Evolutionary conservation across 2,329 filamentous ascomycete species (phyloP).

Genomic region (Dryadomyces sulphureus): DNA sequence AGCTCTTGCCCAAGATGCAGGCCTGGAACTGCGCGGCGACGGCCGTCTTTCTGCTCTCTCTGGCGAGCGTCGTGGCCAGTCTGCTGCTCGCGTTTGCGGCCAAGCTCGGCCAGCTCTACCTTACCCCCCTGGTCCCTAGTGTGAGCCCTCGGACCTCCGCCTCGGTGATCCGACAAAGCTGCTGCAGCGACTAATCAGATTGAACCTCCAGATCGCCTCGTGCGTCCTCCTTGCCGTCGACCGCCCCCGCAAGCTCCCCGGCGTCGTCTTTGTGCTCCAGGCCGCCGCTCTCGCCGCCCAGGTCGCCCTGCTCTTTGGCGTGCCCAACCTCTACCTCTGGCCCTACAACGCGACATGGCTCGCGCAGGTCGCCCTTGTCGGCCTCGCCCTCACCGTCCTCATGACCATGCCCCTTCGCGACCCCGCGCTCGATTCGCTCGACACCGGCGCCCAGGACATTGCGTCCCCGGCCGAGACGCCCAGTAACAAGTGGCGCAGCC

Average conservation of each 20-base stretch:
- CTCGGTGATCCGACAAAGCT: not conserved
- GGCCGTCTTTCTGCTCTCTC: conserved; percentile 22
- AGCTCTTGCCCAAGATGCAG: conserved; percentile 2
- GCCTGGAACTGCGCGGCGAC: conserved; percentile 17
- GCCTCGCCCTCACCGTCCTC: conserved; percentile 35
- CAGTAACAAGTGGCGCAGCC: conserved; percentile 46
- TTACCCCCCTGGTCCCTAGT: conserved; percentile 20
- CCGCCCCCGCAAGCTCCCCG: conserved; percentile 16
- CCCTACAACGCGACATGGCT: conserved; percentile 12
- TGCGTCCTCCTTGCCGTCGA: conserved; percentile 16
- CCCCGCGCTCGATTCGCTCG: conserved; percentile 32
- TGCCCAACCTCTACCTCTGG: conserved; percentile 17
- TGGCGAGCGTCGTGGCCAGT: conserved; percentile 17
- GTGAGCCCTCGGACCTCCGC: conserved; percentile 16
- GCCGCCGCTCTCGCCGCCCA: conserved; percentile 18
- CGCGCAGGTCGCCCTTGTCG: conserved; percentile 23
- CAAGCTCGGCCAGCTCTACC: conserved; percentile 14
- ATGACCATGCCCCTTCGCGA: conserved; percentile 58
- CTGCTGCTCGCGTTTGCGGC: conserved; percentile 9
- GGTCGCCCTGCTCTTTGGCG: conserved; percentile 16
- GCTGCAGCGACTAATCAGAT: not conserved
- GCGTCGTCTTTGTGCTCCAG: conserved; percentile 16
- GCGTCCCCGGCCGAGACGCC: conserved; percentile 38
- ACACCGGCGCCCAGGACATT: conserved; percentile 24
- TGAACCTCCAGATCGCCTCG: conserved; percentile 1